Percentiles rank a stretch among this genome's conserved stretches.
phyloP scores from a whole-genome alignment of 2,329 filamentous ascomycete genomes.

The Dothideomycetes sp. region DNA sequence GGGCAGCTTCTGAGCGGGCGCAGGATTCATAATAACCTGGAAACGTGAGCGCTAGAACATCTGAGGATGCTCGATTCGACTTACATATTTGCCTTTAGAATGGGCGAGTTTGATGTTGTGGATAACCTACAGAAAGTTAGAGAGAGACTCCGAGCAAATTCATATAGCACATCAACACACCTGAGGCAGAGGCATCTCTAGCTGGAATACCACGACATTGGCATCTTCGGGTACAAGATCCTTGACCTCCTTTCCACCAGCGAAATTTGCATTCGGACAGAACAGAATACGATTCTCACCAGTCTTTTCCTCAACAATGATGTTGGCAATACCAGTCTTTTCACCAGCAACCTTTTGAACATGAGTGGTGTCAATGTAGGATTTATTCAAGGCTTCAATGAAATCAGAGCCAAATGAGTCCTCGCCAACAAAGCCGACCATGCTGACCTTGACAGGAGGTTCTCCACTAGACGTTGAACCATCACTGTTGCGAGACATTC shows the following conservation, averaged over 20 bases:
- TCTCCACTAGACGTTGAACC: constrained; percentile 12
- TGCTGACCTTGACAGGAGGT: constrained; percentile 35
- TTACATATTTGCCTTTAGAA: constrained; percentile 22
- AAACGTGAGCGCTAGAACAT: background rate
- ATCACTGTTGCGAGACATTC: constrained; percentile 44
- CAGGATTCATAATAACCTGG: constrained; percentile 72
- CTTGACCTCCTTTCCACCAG: constrained; percentile 23
- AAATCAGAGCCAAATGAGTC: constrained; percentile 35
- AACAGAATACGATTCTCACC: constrained; percentile 44
- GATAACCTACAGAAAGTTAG: constrained; percentile 20
- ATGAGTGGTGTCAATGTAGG: constrained; percentile 34
- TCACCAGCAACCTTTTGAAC: constrained; percentile 33
- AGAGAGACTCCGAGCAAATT: background rate
- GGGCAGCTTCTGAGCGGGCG: constrained; percentile 59
- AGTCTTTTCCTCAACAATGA: constrained; percentile 38
- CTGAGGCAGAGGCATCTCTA: constrained; percentile 38
- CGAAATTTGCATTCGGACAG: constrained; percentile 38
- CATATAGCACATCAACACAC: constrained; percentile 17
- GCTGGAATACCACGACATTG: constrained; percentile 37
- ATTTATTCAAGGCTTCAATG: constrained; percentile 33
- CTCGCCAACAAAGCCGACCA: constrained; percentile 42
- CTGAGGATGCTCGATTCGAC: background rate
- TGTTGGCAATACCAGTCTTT: constrained; percentile 41
- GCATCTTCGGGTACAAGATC: constrained; percentile 33
- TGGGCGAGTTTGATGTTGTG: constrained; percentile 25